A percentile compares a stretch with the other conserved stretches of the same genome.
phyloP scores from a whole-genome alignment of 225 moss, liverwort and hornwort species.

The Pseudisothecium myosuroides region DNA sequence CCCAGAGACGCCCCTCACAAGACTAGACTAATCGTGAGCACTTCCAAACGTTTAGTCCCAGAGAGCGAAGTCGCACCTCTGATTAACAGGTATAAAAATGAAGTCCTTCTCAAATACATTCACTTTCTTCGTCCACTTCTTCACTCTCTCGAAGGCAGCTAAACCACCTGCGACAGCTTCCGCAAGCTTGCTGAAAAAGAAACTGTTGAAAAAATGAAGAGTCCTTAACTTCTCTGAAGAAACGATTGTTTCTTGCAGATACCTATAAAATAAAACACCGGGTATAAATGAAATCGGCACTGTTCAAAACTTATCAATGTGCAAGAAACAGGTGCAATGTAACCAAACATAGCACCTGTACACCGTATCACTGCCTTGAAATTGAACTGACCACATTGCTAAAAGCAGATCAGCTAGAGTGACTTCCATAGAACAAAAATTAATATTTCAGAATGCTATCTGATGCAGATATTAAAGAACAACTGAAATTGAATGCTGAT shows the following conservation, averaged over 20 bases:
- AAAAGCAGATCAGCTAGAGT: neutral
- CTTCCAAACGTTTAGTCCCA: neutral
- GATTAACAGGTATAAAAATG: constrained; percentile 50
- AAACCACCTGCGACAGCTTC: constrained; percentile 10
- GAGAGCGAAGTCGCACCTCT: constrained; percentile 23
- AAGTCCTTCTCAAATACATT: constrained; percentile 47
- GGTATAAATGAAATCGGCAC: neutral
- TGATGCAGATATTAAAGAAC: neutral
- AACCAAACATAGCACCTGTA: neutral
- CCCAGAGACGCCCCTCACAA: neutral
- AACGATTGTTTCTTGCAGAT: constrained; percentile 27
- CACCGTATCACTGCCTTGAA: neutral
- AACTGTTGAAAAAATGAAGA: constrained; percentile 52
- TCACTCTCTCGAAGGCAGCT: constrained; percentile 52
- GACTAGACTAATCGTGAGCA: neutral
- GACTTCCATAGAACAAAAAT: neutral
- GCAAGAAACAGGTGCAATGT: no score
- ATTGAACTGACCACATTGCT: neutral
- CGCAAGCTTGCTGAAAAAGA: constrained; percentile 55
- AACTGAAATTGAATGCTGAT: neutral
- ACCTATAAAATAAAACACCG: constrained; percentile 14
- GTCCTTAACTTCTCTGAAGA: constrained; percentile 12
- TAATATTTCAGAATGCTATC: neutral
- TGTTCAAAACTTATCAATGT: neutral
- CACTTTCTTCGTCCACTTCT: constrained; percentile 57